Evolutionary conservation across 176 grass and related monocot species (phyloP).

Genomic region (Oryza brachyantha): DNA sequence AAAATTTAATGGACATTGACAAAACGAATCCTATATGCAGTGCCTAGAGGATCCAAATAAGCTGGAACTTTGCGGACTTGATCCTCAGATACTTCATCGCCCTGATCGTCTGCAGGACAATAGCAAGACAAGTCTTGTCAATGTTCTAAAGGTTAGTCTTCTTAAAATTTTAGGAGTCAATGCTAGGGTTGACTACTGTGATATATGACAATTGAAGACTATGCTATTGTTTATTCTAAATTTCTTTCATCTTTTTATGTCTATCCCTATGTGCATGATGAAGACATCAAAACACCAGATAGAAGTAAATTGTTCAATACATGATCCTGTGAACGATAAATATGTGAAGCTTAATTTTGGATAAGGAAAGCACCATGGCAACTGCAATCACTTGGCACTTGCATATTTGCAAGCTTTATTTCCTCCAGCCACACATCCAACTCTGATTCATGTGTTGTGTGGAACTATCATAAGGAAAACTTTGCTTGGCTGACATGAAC

Average conservation of each 20-base stretch:
- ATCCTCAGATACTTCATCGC: conserved; percentile 50
- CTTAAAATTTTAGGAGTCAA: neutral
- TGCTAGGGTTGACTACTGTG: neutral
- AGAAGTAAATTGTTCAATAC: conserved; percentile 3
- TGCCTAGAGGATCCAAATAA: conserved; percentile 46
- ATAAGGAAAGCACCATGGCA: neutral
- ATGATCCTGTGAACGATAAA: neutral
- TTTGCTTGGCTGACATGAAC: neutral
- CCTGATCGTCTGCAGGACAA: conserved; percentile 53
- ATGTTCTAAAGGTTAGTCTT: conserved; percentile 52
- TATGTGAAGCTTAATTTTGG: neutral
- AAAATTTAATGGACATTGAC: neutral
- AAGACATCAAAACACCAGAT: neutral
- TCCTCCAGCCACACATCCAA: neutral
- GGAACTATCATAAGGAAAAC: neutral
- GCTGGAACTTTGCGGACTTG: conserved; percentile 54
- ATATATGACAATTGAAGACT: conserved; percentile 1
- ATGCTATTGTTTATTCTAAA: neutral
- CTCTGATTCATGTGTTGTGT: neutral
- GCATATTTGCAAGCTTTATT: neutral
- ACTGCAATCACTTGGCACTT: neutral
- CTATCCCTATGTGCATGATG: too few relatives aligned
- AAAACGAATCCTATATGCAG: conserved; percentile 24
- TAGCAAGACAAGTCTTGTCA: conserved; percentile 49
- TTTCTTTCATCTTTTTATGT: neutral